phyloP scores from a whole-genome alignment of 2,329 filamentous ascomycete genomes.

The Scopulariopsis brevicaulis region DNA sequence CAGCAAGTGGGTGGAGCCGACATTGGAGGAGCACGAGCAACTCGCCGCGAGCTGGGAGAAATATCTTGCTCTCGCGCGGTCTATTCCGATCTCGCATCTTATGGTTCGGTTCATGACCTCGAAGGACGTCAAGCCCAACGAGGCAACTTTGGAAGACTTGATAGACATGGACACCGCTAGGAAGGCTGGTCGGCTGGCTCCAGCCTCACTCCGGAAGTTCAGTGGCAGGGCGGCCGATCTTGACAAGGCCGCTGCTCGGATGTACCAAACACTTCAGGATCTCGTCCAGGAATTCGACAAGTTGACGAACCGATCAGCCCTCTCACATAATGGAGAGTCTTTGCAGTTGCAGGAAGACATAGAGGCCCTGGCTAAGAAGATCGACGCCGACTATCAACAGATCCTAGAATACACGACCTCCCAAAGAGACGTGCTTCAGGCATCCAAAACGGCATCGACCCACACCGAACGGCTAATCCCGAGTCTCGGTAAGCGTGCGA shows the following conservation, averaged over 20 bases:
- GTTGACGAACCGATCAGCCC: constrained; percentile 38
- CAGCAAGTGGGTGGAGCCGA: constrained; percentile 57
- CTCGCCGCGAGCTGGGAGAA: constrained; percentile 57
- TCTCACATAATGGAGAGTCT: constrained; percentile 51
- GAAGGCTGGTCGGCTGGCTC: constrained; percentile 57
- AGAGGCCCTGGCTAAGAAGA: constrained; percentile 73
- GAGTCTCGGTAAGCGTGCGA: constrained; percentile 39
- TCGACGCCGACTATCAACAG: constrained; percentile 75
- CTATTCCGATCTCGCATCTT: constrained; percentile 50
- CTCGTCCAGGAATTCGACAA: constrained; percentile 54
- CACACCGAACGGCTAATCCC: constrained; percentile 53
- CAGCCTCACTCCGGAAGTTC: constrained; percentile 47
- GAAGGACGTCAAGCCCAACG: constrained; percentile 27
- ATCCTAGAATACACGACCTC: constrained; percentile 58
- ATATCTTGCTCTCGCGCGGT: constrained; percentile 53
- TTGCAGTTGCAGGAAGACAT: constrained; percentile 70
- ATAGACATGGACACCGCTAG: constrained; percentile 63
- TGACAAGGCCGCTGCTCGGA: constrained; percentile 45
- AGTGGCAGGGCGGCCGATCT: constrained; percentile 47
- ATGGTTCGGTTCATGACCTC: constrained; percentile 57
- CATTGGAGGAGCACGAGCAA: constrained; percentile 55
- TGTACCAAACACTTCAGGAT: constrained; percentile 49
- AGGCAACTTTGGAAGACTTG: constrained; percentile 59
- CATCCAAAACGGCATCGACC: constrained; percentile 50
- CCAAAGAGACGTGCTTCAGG: constrained; percentile 46